Evolutionary conservation across 148 eudicot species (phyloP).

Genomic region (Euryodendron excelsum): DNA sequence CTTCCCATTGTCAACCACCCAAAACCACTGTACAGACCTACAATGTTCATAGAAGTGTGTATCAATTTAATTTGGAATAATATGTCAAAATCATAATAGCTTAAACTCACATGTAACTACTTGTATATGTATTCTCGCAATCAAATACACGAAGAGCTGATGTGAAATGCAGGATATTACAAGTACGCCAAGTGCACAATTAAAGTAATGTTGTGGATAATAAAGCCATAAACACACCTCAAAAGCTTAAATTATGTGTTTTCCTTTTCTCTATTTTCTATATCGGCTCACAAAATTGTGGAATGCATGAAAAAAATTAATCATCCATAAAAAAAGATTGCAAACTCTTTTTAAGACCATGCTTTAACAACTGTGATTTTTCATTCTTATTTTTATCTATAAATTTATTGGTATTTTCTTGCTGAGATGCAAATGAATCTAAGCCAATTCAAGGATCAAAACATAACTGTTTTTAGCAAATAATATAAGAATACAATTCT

Average conservation of each 20-base stretch:
- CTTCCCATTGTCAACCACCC: constrained; percentile 70
- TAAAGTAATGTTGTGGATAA: too few relatives aligned
- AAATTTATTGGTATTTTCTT: not conserved
- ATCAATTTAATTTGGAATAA: not conserved
- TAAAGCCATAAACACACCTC: too few relatives aligned
- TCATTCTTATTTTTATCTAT: not conserved
- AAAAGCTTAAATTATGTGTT: not conserved
- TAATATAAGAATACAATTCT: not conserved
- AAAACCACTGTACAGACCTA: constrained; percentile 70
- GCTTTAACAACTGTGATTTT: not conserved
- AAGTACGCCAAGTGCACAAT: too few relatives aligned
- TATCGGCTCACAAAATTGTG: not conserved
- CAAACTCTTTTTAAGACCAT: too few relatives aligned
- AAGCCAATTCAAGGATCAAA: not conserved
- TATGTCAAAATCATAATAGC: not conserved
- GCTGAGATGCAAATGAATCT: not conserved
- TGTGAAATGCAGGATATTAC: too few relatives aligned
- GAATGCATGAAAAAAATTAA: not conserved
- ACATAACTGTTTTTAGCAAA: not conserved
- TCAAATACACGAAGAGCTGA: too few relatives aligned
- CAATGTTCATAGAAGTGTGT: not conserved
- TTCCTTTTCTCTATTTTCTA: not conserved
- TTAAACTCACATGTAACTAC: not conserved
- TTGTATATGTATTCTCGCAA: too few relatives aligned
- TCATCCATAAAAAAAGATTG: not conserved